Conservation (phyloP, 1,284 basidiomycete genomes). For the Marasmius fiardii region DNA sequence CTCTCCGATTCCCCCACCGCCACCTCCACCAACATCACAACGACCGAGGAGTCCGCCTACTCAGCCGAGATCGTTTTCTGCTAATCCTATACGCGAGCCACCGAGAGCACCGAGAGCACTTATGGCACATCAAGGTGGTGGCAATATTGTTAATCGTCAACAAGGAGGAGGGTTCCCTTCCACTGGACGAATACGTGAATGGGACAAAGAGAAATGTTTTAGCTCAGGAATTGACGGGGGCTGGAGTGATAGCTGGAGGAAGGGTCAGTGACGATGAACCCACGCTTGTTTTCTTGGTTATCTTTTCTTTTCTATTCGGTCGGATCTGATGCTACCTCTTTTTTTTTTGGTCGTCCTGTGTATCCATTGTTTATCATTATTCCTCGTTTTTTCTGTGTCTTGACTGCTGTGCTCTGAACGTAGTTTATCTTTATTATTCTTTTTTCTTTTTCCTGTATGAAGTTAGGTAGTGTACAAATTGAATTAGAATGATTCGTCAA, state of each 20-base stretch:
- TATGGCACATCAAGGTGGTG: not conserved
- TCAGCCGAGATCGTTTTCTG: not conserved
- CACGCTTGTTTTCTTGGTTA: not conserved
- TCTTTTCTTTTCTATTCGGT: not conserved
- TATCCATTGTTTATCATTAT: not conserved
- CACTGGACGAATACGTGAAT: not conserved
- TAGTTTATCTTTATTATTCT: too few species aligned
- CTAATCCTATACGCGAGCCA: not conserved
- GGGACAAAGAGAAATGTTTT: not conserved
- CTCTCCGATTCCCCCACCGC: not conserved
- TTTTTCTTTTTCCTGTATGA: too few species aligned
- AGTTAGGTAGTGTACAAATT: too few species aligned
- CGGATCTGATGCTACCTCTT: not conserved
- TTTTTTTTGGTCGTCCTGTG: not conserved
- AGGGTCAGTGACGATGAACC: not conserved
- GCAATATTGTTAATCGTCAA: not conserved
- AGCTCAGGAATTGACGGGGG: not conserved
- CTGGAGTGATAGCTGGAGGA: not conserved
- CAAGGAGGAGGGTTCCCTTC: not conserved
- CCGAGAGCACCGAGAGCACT: not conserved
- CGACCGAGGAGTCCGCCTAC: not conserved
- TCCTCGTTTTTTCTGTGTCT: not conserved
- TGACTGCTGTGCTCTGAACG: too few species aligned
- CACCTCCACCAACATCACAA: not conserved
- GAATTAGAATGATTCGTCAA: too few species aligned